Evolutionary conservation across 225 moss, liverwort and hornwort genomes (phyloP), one percentile per base, ranked within the genome.

Genomic region (Climacium dendroides): DNA sequence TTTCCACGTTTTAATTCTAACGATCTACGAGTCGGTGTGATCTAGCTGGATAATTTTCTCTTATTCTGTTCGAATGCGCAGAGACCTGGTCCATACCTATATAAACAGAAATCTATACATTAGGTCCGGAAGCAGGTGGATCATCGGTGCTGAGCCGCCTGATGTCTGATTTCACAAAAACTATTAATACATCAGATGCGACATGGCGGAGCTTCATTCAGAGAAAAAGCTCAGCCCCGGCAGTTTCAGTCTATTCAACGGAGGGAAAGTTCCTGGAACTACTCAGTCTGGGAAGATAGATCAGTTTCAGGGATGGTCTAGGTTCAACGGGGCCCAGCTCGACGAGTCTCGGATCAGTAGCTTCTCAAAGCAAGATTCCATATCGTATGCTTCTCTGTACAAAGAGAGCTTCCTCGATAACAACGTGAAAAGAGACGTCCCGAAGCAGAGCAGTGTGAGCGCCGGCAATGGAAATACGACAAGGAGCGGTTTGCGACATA

Each of bases 271-370:
- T 76, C 85, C 88, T 39, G 90, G 88, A 88, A 70, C 88, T 65
- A 83, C 85, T 83, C 88, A 85, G 79, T 87, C 73, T 32, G 88
- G 90, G 81, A 91, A 91, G 74, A 87, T 91, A 85, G 91, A 93
- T 50, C 93, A 91, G 79, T 93, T 93, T 87, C 91, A 93, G 87
- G 93, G 91, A 69, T 93, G 93, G 93, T 87, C 93, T 79, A 90
- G 87, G 80, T 91, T 91, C 87, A 88, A 87, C 78, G 89, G 82
- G 55, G 62, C 85, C 65, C 87, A 90, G 80, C 53, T 87, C 63
- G 90, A 90, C 41, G 93, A 93, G 86, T 57, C 88, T 58, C 91
- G 91, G 71, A 91, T 93, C 82, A 90, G 91, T 86, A 93, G 90
- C 87, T 93, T 91, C 85, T 90, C 93, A 75, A 93, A 86, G 69